Conservation (phyloP, 1,139 yeast species). For the Pichia sp. region DNA sequence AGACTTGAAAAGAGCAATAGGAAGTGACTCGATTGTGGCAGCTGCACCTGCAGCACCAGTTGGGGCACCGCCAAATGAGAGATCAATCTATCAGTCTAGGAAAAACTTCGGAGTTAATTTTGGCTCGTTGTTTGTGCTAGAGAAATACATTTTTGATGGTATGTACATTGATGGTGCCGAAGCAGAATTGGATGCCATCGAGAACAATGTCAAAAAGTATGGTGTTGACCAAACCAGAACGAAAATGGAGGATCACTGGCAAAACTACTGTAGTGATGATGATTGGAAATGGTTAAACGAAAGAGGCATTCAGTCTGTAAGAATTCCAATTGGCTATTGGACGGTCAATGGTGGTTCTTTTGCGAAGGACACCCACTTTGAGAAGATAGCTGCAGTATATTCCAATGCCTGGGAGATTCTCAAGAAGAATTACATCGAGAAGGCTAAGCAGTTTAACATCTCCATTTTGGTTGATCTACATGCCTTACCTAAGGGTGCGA, state of each 20-base stretch:
- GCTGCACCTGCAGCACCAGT: slow-evolving; percentile 21
- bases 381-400: slow-evolving; percentile 48
- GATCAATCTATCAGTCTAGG: slow-evolving; percentile 58
- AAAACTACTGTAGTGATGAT: slow-evolving; percentile 48
- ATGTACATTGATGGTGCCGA: slow-evolving; percentile 44
- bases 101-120: slow-evolving; percentile 79
- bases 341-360: slow-evolving; percentile 58
- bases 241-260: slow-evolving; percentile 65
- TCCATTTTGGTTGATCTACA: slow-evolving; percentile 81
- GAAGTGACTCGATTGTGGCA: slow-evolving; percentile 2
- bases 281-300: slow-evolving; percentile 76
- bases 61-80: slow-evolving; percentile 33
- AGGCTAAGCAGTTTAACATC: slow-evolving; percentile 51
- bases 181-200: slow-evolving; percentile 74
- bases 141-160: slow-evolving; percentile 61
- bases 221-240: slow-evolving; percentile 52
- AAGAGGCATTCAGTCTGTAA: slow-evolving; percentile 64
- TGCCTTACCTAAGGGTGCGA: slow-evolving; percentile 91
- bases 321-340: slow-evolving; percentile 94
- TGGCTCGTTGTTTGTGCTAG: slow-evolving; percentile 78
- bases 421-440: slow-evolving; percentile 41
- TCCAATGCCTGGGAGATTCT: slow-evolving; percentile 55
- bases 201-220: slow-evolving; percentile 35
- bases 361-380: slow-evolving; percentile 58
- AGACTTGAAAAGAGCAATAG: slow-evolving; percentile 14